Evolutionary conservation across 441 rosid species (phyloP).

Genomic region (Bruguiera hainesii): DNA sequence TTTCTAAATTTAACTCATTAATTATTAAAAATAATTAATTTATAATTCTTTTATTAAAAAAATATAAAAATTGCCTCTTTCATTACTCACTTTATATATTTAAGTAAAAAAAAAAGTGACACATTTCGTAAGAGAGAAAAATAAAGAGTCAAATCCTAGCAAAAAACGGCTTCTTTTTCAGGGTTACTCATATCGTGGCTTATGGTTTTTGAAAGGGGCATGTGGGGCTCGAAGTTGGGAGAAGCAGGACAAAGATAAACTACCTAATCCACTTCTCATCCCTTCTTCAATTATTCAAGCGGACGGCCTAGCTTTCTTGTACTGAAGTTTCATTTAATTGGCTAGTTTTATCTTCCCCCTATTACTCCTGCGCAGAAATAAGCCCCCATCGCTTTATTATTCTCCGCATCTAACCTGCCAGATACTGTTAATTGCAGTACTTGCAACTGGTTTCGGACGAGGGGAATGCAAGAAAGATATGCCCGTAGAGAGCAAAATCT

Average conservation of each 20-base stretch:
- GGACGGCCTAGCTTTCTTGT: slow-evolving; percentile 2
- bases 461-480: no score
- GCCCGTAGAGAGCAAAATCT: no score
- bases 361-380: no score
- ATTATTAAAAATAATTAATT: background rate
- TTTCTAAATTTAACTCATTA: background rate
- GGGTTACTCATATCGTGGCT: background rate
- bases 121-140: background rate
- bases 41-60: no score
- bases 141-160: slow-evolving; percentile 15
- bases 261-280: slow-evolving; percentile 16
- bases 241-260: slow-evolving; percentile 3
- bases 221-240: no score
- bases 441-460: no score
- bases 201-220: no score
- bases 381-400: background rate
- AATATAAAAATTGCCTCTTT: no score
- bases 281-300: background rate
- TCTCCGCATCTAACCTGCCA: background rate
- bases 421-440: no score
- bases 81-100: no score
- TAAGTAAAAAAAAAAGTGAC: no score
- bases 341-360: background rate
- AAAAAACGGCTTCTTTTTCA: background rate
- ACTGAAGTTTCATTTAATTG: background rate